A percentile compares a stretch with the other conserved stretches of the same genome.
Conservation (phyloP, 208 protist genomes). For the Tritrichomonas foetus region DNA sequence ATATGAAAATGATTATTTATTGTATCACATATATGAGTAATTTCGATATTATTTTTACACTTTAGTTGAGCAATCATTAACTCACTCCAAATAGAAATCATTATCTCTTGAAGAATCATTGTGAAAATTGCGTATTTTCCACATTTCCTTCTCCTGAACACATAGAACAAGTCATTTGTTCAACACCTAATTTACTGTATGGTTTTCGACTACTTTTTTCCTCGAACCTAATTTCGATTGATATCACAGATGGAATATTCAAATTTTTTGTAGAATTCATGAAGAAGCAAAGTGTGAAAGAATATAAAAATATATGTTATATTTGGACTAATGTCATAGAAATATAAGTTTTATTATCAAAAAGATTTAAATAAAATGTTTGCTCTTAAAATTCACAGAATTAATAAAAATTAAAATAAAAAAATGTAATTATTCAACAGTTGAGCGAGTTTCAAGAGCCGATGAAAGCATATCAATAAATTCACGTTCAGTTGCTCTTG, state of each 20-base stretch:
- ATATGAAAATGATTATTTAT: no score
- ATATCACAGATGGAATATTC: background rate
- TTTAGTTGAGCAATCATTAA: no score
- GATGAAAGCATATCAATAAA: conserved; percentile 16
- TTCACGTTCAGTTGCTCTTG: background rate
- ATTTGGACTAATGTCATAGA: background rate
- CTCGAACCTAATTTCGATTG: background rate
- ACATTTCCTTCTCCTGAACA: no score
- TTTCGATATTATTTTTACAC: no score
- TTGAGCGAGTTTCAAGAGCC: background rate
- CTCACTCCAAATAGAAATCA: no score
- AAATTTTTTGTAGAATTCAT: background rate
- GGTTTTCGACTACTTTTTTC: background rate
- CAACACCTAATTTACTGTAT: no score
- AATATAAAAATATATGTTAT: background rate
- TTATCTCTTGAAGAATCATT: no score
- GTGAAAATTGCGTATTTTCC: no score
- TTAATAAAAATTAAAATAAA: background rate
- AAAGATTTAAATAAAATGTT: background rate
- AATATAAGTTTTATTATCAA: background rate
- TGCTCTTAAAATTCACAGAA: background rate
- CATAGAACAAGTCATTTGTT: no score
- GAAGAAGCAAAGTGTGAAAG: background rate
- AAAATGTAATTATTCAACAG: background rate
- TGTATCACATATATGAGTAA: no score